Evolutionary conservation across 73 alveolate genomes (phyloP), one percentile per base, ranked within the genome.

Genomic region (Paramecium pentaurelia): DNA sequence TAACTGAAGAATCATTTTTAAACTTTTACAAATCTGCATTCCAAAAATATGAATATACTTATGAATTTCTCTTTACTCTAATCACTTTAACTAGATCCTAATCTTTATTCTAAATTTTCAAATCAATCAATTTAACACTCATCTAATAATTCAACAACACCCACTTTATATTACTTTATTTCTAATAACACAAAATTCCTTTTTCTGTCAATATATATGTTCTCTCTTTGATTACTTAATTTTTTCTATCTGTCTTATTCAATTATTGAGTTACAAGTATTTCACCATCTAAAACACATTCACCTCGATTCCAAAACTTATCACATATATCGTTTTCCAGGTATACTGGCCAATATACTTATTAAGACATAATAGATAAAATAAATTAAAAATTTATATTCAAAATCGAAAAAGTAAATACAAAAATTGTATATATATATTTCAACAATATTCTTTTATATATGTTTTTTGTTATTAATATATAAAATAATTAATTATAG

Each of bases 331-430:
- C 91, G 14, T 18, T 28, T 80, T 80, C 91, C 32, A 20, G 2
- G n/a, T 38, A 80, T 45, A 80, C 58, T 27, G 91, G 91, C 91
- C 91, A 80, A 28, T 16, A 20, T 54, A 54, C 14, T 54, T 54
- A 54, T 54, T 16, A 54, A 22, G 70, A 54, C 70, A 54, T 54
- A n/a, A n/a, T 54, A 54, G 70, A 54, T 54, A n/a, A 54, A n/a
- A 47, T 54, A 54, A n/a, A 54, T 54, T 54, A 54, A 54, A 54
- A 54, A 16, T n/a, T 8, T 7, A n/a, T 25, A 10, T 54, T 54
- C 28, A 18, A 54, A 54, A 18, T 1, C 34, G 22, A 7, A n/a
- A 54, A 20, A n/a, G 30, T 40, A 40, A 40, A 40, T 0, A 54
- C 16, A 22, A 0, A 22, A 22, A 22, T 22, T 22, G 25, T 22